Base-by-base conservation (phyloP, 2,329 filamentous ascomycete genomes). In the Microdochium paspali region DNA sequence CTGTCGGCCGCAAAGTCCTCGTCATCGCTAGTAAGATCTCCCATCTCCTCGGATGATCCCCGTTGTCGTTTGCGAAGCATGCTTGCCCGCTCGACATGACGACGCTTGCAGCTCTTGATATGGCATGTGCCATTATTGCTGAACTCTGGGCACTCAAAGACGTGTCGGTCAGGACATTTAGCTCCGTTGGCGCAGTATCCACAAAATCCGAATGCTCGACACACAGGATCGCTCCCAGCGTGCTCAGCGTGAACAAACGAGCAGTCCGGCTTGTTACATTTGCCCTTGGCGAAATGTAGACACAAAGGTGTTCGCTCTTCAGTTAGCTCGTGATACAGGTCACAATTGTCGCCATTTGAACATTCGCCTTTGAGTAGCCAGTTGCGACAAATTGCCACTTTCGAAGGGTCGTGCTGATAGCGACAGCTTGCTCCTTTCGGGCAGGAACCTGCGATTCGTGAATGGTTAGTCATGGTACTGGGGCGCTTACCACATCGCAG, bases 121-220 rank as follows among this genome's bases (percentile, higher is more conserved):
- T 82, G 82, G 79, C 93, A 98, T 52, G 75, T 73, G 58, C 91
- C 91, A 51, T 80, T 88, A 68, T 95, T 95, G 76, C 88, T 87
- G 72, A 94, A 96, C 64, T 95, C 87, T 52, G 93, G 91, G 66
- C 93, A 97, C 66, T 97, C 91, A 68, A 85, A 85, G 49, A 91
- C 85, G 70, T 98, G 93, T 51, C 90, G 85, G 53, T 93, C 82
- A 50, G 79, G 68, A 67, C 93, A 97, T 47, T 74, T 68, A 48
- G 77, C 76, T 51, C 91, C 93, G 63, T 86, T 87, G 51, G 86
- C 83, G 71, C 93, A 97, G 66, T 90, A 97, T 46, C 93, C 91
- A 60, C 90, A 78, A 47, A 82, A 80, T 24, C 87, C 91, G 71
- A 98, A 97, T 20, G 80, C 70, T 57, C 82, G 79, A 69, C 93